A percentile compares a stretch with the other conserved stretches of the same genome.
Conservation (phyloP, 1,284 basidiomycete species). For the Naganishia sp. region DNA sequence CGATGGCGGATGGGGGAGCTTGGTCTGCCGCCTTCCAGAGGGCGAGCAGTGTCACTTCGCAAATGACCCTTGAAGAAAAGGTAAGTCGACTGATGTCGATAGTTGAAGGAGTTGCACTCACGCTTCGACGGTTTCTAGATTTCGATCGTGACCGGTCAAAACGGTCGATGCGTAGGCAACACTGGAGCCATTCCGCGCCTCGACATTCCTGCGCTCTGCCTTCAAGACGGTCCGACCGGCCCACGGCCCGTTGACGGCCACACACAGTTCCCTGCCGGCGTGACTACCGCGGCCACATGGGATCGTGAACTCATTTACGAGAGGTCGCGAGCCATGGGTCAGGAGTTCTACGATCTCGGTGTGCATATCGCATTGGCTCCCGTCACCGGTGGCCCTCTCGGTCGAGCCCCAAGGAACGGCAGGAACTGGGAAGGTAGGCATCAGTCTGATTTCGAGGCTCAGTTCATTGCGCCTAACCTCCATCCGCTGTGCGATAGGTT, state of each 20-base stretch:
- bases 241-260: slow-evolving; percentile 51
- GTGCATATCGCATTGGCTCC: slow-evolving; percentile 37
- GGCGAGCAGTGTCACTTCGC: slow-evolving; percentile 49
- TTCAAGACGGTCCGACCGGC: slow-evolving; percentile 62
- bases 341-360: slow-evolving; percentile 55
- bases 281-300: slow-evolving; percentile 57
- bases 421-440: slow-evolving; percentile 54
- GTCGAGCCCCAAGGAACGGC: slow-evolving; percentile 51
- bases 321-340: slow-evolving; percentile 54
- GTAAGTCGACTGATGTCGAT: slow-evolving; percentile 31
- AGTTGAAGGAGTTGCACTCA: no score
- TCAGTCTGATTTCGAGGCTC: background rate
- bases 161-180: slow-evolving; percentile 66
- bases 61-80: slow-evolving; percentile 57
- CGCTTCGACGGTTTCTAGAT: slow-evolving; percentile 34
- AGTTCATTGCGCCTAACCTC: background rate
- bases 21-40: slow-evolving; percentile 47
- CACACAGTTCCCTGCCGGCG: slow-evolving; percentile 56
- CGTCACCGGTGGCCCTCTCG: slow-evolving; percentile 54
- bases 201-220: slow-evolving; percentile 64
- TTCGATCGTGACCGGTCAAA: slow-evolving; percentile 45
- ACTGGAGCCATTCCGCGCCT: slow-evolving; percentile 55
- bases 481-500: slow-evolving; percentile 39
- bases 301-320: slow-evolving; percentile 54
- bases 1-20: slow-evolving; percentile 36